Evolutionary conservation across 257 asterid species (phyloP), one percentile per base, ranked within the genome.

Genomic region (Osmanthus fragrans): DNA sequence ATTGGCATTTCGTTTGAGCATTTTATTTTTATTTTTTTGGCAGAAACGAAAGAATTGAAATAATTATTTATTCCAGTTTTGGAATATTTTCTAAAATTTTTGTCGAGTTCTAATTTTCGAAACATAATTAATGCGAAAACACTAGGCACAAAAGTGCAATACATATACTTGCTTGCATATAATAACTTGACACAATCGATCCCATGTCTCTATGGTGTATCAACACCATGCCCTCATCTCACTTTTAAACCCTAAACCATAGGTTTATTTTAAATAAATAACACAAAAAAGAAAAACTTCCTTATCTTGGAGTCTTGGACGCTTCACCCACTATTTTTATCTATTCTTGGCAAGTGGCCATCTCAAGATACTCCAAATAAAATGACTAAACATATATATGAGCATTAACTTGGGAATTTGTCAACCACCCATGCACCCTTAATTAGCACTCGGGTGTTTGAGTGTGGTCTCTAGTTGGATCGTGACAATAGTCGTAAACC

Each of bases 401-500:
- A 37, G 9, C 36, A 30, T 27, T 65, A 19, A 60, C 30, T 11
- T 27, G 3, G 3, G 11, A 33, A 60, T 30, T 1, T n/a, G 13
- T n/a, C 8, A 4, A 11, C 3, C 4, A 27, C 36, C 18, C 4
- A 0, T 42, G 49, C 16, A 65, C 45, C 32, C 73, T 77, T 86
- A n/a, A n/a, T n/a, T n/a, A 89, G 74, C 98, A 94, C 81, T 94
- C 98, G 13, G 98, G 98, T 4, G 88, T 91, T 69, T 54, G 86
- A 30, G 89, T 76, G 65, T 76, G 98, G 85, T 94, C 92, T 7
- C 96, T 84, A 0, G 49, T 78, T 0, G 88, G 67, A 34, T 92
- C 97, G 7, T 39, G 72, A 70, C 98, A 94, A 42, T 94, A 94
- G 66, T 94, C 94, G 74, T 94, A 94, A 47, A 90, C 79, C 86